These are phyloP conservation scores for Wickerhamomyces canadensis DNA, from an alignment of 805 yeast genomes.

Conservation along the genomic window DNA sequence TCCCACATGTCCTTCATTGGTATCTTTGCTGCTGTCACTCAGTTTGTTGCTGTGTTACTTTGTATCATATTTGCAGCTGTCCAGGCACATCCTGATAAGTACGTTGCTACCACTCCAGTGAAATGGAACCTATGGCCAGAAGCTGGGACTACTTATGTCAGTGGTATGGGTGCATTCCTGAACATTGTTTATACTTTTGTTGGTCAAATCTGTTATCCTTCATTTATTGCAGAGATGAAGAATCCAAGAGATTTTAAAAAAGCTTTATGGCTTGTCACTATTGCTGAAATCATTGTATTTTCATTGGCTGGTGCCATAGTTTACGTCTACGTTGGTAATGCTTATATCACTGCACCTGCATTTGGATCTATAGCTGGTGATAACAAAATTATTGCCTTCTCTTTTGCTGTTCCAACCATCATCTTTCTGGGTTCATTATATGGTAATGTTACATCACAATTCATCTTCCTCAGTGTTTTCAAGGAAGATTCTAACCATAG, in stretches of 20 bases:
- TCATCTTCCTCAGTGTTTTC: slow-evolving; percentile 43
- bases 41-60: slow-evolving; percentile 50
- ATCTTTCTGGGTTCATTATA: slow-evolving; percentile 51
- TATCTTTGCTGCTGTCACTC: slow-evolving; percentile 48
- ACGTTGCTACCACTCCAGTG: slow-evolving; percentile 33
- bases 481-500: slow-evolving; percentile 37
- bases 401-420: slow-evolving; percentile 58
- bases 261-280: slow-evolving; percentile 47
- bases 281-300: slow-evolving; percentile 43
- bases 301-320: slow-evolving; percentile 52
- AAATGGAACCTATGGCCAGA: slow-evolving; percentile 44
- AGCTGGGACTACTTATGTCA: slow-evolving; percentile 46
- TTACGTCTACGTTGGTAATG: slow-evolving; percentile 52
- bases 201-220: slow-evolving; percentile 60
- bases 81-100: slow-evolving; percentile 43
- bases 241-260: slow-evolving; percentile 52
- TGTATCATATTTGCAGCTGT: slow-evolving; percentile 50
- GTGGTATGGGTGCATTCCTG: slow-evolving; percentile 49
- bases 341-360: slow-evolving; percentile 53
- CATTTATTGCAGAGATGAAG: slow-evolving; percentile 56
- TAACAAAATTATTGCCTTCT: slow-evolving; percentile 49
- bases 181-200: slow-evolving; percentile 60
- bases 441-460: slow-evolving; percentile 48
- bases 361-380: slow-evolving; percentile 44
- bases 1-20: slow-evolving; percentile 47